Base-by-base conservation (phyloP, 306 rosid species). In the Dryas alaskensis region DNA sequence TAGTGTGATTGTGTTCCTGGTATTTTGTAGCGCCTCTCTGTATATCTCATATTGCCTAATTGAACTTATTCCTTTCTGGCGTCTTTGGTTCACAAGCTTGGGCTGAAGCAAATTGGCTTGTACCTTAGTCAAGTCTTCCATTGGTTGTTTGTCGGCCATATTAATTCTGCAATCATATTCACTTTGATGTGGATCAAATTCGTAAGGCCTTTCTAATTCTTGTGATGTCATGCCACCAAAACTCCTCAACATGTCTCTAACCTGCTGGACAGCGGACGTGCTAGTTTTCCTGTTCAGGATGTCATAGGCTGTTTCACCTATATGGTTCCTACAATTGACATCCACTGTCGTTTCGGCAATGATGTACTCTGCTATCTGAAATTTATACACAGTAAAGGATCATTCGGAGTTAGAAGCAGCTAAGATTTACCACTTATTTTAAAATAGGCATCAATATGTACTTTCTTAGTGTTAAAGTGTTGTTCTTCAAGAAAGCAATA, bases 301-400 rank as follows among this genome's bases (percentile, higher is more conserved):
- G 76, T 90, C 69, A 3, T 86, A 81, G 51, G 86, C 89, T 60
- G 97, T 83, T 58, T 70, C 13, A 22, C 88, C 97, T 81, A 53
- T 84, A 19, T 47, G 70, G 84, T 91, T 91, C 27, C 66, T 65
- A 70, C 64, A 60, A 73, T 89, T 91, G 12, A 80, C 76, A 45
- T 84, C 89, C 69, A 86, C 78, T 65, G 83, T 68, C 0, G 52
- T 65, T 59, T 78, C 81, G 65, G 49, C 78, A 81, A 91, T 87
- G 84, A 91, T 72, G 83, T 75, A 83, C 75, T 91, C 89, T 10
- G 87, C 82, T 37, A 91, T 80, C 97, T 91, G 79, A 44, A 64
- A 44, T 17, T 44, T 65, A 7, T 0, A 17, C 53, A 44, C 17
- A 5, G 51, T 45, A 10, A 17, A 44, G 17, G n/a, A 65, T 45